Percentiles rank a stretch among this genome's conserved stretches.
These are phyloP conservation scores for Pythium rhizo-oryzae DNA, from an alignment of 352 stramenopile species.

Conservation along the genomic window DNA sequence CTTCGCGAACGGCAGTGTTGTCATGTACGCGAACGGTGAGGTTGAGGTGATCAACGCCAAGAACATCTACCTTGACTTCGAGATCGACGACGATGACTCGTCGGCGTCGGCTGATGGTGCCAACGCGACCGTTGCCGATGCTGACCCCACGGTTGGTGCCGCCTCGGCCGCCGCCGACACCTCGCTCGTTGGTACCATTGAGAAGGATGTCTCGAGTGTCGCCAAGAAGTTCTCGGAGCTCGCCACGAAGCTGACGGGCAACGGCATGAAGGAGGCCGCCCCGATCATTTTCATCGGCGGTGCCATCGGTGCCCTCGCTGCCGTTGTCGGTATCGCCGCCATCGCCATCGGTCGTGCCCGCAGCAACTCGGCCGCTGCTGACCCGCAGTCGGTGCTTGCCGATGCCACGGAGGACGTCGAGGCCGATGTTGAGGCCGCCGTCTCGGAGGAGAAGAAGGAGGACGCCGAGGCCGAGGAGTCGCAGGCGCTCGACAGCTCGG, in stretches of 20 bases:
- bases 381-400: constrained; percentile 42
- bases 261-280: constrained; percentile 40
- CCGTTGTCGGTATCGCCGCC: constrained; percentile 63
- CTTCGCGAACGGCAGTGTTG: constrained; percentile 27
- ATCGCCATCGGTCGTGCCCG: constrained; percentile 46
- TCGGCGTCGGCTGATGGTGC: background rate
- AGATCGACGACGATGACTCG: constrained; percentile 8
- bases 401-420: constrained; percentile 53
- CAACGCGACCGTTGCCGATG: background rate
- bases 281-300: constrained; percentile 68
- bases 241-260: constrained; percentile 54
- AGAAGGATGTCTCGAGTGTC: constrained; percentile 29
- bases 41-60: constrained; percentile 12
- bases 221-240: constrained; percentile 52
- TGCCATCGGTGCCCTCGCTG: constrained; percentile 63
- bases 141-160: background rate
- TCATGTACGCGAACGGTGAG: constrained; percentile 13
- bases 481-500: constrained; percentile 52
- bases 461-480: constrained; percentile 41
- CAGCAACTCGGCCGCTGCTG: constrained; percentile 27
- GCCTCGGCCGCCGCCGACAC: background rate
- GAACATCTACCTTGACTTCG: constrained; percentile 19
- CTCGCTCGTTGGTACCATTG: constrained; percentile 9
- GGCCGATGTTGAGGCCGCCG: constrained; percentile 64
- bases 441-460: constrained; percentile 24